Base-by-base conservation (phyloP, 2,329 filamentous ascomycete genomes). In the Colletotrichum orchidophilum region DNA sequence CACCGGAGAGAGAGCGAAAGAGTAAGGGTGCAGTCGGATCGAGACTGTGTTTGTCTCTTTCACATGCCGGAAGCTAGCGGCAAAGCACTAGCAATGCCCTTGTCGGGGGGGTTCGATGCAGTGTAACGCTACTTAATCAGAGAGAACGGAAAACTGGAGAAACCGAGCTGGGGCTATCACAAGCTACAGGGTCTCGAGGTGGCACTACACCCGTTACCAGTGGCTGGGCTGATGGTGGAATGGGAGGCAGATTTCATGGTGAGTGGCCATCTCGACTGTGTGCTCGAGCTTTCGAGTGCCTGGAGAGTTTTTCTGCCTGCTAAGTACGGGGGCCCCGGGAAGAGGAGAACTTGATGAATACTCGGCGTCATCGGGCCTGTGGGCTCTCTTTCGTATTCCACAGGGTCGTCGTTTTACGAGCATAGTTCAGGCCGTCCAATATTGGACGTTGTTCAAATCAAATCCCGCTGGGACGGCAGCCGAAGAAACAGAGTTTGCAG, bases 41-140 rank as follows among this genome's bases (percentile, higher is more conserved):
- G 31, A 39, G 8, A 67, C 57, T 62, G 52, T 62, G 67, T 67
- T 70, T 62, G 50, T 61, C 49, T 57, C 65, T 68, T 71, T 71
- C 69, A 71, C 69, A 71, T 63, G 67, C 29, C 49, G 55, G 65
- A 54, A 24, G 58, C 68, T 69, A 71, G 64, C 69, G 69, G 59
- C 64, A 59, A 68, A 58, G 58, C 42, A 52, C 63, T 59, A 68
- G 58, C 53, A 58, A 57, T 64, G 58, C 52, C 69, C 64, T 66
- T 50, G 67, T 66, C 55, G 68, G 68, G 59, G 68, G 63, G 64
- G 68, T 59, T 71, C 64, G 52, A 71, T 54, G 68, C 64, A 71
- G 53, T 68, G 68, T 13, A 54, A 68, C 64, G 27, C 64, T 68
- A 71, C 53, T 31, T 63, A 57, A 70, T 57, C 21, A 71, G 57